These are phyloP conservation scores for Acacia acuminata DNA, from an alignment of 306 rosid genomes.

Conservation along the genomic window DNA sequence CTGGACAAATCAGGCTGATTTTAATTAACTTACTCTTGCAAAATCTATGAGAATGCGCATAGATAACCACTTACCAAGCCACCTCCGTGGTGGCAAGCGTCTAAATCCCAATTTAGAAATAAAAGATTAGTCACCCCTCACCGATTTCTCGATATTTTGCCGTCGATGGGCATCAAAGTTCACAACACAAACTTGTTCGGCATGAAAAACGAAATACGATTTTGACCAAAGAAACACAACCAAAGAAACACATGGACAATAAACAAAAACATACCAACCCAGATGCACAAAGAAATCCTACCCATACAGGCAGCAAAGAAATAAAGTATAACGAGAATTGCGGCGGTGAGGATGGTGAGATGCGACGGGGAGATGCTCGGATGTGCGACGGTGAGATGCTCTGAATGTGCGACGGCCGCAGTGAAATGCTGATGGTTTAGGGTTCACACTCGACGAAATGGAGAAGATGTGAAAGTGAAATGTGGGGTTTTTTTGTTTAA, in stretches of 20 bases:
- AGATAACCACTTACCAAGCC: slow-evolving; percentile 6
- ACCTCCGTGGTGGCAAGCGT: slow-evolving; percentile 3
- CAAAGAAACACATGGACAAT: slow-evolving; percentile 20
- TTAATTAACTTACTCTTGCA: neutral
- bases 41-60: slow-evolving; percentile 10
- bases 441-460: too few relatives aligned
- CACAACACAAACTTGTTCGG: neutral
- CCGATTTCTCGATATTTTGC: slow-evolving; percentile 17
- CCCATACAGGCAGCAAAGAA: slow-evolving; percentile 8
- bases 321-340: too few relatives aligned
- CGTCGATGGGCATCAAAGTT: slow-evolving; percentile 7
- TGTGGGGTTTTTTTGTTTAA: too few relatives aligned
- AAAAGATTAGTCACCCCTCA: neutral
- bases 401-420: too few relatives aligned
- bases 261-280: slow-evolving; percentile 13
- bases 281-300: neutral
- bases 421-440: too few relatives aligned
- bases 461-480: too few relatives aligned
- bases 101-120: slow-evolving; percentile 26
- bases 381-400: too few relatives aligned
- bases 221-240: neutral
- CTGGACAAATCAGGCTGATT: slow-evolving; percentile 11
- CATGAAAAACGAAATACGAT: slow-evolving; percentile 13
- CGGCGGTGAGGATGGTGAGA: too few relatives aligned
- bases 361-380: too few relatives aligned